Conservation (phyloP, 2,329 filamentous ascomycete species). For the Arthrobotrys sinensis region DNA sequence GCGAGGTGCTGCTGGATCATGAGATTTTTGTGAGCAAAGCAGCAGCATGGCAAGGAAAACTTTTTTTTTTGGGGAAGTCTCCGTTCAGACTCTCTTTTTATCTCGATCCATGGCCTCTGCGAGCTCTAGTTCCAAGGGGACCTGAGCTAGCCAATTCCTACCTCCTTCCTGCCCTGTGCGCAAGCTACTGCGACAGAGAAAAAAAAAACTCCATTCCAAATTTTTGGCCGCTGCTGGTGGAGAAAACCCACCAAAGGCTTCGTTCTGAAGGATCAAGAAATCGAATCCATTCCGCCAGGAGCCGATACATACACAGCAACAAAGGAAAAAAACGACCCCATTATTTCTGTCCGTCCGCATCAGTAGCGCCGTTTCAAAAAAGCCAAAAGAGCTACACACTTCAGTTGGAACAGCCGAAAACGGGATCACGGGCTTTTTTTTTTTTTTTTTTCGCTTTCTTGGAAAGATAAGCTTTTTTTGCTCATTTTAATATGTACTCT, state of each 20-base stretch:
- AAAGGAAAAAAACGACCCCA: neutral
- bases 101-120: constrained; percentile 4
- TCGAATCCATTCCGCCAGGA: constrained; percentile 16
- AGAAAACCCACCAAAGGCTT: neutral
- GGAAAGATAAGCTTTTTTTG: constrained; percentile 11
- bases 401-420: constrained; percentile 10
- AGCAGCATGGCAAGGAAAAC: neutral
- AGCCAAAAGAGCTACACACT: neutral
- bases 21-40: constrained; percentile 7
- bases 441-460: neutral
- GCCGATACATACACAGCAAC: neutral
- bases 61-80: neutral
- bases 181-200: neutral
- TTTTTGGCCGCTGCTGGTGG: neutral
- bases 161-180: constrained; percentile 18
- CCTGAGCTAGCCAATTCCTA: neutral
- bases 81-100: neutral
- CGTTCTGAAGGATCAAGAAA: neutral
- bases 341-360: neutral
- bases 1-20: neutral
- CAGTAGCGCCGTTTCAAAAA: constrained; percentile 7
- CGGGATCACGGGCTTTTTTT: neutral
- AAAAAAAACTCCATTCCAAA: neutral
- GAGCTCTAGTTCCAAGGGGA: neutral
- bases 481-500: too few relatives aligned